Evolutionary conservation across 73 alveolate genomes (phyloP).

Genomic region (Paramecium sexaurelia): DNA sequence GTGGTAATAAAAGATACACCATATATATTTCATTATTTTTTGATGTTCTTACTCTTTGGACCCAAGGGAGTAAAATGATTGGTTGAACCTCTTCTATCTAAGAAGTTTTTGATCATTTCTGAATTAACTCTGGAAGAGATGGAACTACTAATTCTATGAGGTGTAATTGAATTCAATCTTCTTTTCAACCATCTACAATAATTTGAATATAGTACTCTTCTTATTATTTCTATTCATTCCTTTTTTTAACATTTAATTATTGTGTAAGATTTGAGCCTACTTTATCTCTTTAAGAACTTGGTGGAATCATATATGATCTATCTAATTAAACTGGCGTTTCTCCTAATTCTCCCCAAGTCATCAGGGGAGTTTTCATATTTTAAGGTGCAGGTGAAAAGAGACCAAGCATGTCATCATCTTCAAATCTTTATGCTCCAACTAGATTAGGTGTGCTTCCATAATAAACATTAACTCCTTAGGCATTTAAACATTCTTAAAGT

Average conservation of each 20-base stretch:
- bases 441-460: conserved; percentile 34
- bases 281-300: not conserved
- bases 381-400: conserved; percentile 34
- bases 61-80: not conserved
- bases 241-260: not conserved
- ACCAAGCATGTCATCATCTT: conserved; percentile 41
- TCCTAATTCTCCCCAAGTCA: conserved; percentile 51
- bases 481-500: not conserved
- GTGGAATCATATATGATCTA: conserved; percentile 18
- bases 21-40: not conserved
- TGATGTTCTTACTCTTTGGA: not conserved
- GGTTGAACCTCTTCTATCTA: conserved; percentile 5
- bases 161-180: conserved; percentile 23
- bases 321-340: conserved; percentile 23
- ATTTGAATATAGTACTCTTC: not conserved
- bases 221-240: conserved; percentile 41
- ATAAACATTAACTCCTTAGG: not conserved
- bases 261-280: not conserved
- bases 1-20: not conserved
- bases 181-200: not conserved
- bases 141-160: not conserved
- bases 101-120: not conserved
- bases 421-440: conserved; percentile 28
- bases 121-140: conserved; percentile 12
- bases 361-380: not conserved